Evolutionary conservation across 2,329 filamentous ascomycete genomes (phyloP).

Genomic region (Diplodia seriata): DNA sequence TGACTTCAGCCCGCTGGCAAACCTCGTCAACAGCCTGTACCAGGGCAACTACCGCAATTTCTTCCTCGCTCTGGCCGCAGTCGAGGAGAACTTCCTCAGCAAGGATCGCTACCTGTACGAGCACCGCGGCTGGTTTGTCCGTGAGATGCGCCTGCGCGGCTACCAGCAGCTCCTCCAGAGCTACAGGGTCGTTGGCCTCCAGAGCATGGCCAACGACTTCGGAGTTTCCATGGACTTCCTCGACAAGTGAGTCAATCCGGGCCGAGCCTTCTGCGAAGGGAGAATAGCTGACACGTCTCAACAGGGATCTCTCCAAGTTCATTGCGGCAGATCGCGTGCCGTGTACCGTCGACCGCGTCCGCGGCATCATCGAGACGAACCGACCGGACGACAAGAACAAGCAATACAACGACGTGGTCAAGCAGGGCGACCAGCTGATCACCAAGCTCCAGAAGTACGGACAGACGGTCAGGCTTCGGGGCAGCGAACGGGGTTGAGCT

Average conservation of each 20-base stretch:
- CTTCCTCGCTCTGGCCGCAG: slow-evolving; percentile 85
- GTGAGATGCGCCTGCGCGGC: slow-evolving; percentile 94
- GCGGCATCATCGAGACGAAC: slow-evolving; percentile 97
- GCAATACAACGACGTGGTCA: slow-evolving; percentile 97
- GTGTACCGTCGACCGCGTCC: slow-evolving; percentile 96
- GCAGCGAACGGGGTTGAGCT: slow-evolving; percentile 82
- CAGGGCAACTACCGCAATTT: slow-evolving; percentile 92
- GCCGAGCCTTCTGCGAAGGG: not conserved
- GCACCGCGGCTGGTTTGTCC: slow-evolving; percentile 96
- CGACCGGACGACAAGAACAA: slow-evolving; percentile 99
- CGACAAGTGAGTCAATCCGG: slow-evolving; percentile 72
- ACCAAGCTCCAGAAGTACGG: slow-evolving; percentile 99
- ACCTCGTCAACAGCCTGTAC: slow-evolving; percentile 90
- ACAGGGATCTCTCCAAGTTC: slow-evolving; percentile 91
- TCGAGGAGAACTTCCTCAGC: slow-evolving; percentile 92
- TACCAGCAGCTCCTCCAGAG: slow-evolving; percentile 98
- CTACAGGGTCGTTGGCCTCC: slow-evolving; percentile 94
- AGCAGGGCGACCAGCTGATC: slow-evolving; percentile 96
- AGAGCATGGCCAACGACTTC: slow-evolving; percentile 97
- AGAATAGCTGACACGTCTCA: slow-evolving; percentile 28
- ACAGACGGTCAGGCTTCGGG: slow-evolving; percentile 90
- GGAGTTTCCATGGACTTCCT: slow-evolving; percentile 96
- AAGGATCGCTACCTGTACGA: slow-evolving; percentile 95
- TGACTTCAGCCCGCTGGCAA: slow-evolving; percentile 87
- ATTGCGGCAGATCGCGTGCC: slow-evolving; percentile 93